Base-by-base conservation (phyloP, 257 asterid genomes). In the Nicotiana sylvestris region DNA sequence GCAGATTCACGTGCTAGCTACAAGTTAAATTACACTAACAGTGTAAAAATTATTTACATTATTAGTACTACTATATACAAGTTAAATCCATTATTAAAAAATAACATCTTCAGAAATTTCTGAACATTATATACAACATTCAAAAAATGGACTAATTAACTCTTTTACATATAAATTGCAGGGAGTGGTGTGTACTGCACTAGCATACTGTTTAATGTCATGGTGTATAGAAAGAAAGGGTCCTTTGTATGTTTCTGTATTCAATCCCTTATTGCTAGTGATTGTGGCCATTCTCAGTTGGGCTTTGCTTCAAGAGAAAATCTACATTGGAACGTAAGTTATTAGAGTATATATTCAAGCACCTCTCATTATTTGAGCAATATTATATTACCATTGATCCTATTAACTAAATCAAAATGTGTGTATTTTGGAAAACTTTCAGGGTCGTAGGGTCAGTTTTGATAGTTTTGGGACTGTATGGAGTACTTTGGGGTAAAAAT, bases 261-360 rank as follows among this genome's bases (percentile, higher is more conserved):
- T 96, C 87, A 93, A 92, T 84, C 99, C 99, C 0, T 86, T 93
- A 92, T 86, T 92, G 49, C 97, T 96, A 0, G 93, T 96, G 13
- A 89, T 96, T 35, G 97, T 93, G 81, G 98, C 99, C 9, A 77
- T 91, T 49, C 91, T 96, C 81, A 96, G 98, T 9, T 96, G 99
- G 98, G 93, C 91, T 72, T 74, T 96, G 37, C 95, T 96, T 8
- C 85, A 84, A n/a, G 99, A 96, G 85, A 88, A 89, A 85, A 85
- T 92, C 49, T 90, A 86, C 70, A 66, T 68, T 3, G 96, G 98
- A 76, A 93, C 93, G 98, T 94, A 87, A 87, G 97, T 81, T 27
- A 58, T 39, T 5, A 55, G 17, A 78, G 15, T n/a, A 2, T 43
- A 35, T 35, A 35, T 35, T 35, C 0, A 35, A 5, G 8, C 7